phyloP scores from a whole-genome alignment of 345 rosid genomes.

The Orychophragmus violaceus region DNA sequence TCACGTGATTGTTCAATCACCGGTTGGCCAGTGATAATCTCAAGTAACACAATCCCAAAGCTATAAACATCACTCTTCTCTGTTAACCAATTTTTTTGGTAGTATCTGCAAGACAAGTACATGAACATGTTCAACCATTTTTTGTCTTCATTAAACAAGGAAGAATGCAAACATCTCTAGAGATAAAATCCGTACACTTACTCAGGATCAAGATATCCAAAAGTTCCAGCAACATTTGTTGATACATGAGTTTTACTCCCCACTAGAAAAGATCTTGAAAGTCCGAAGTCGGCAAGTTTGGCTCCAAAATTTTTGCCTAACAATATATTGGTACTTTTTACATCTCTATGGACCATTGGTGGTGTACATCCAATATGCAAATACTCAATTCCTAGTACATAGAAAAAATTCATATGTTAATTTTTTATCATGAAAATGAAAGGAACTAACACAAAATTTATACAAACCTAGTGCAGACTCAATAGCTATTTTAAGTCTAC shows the following conservation, averaged over 20 bases:
- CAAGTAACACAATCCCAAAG: constrained; percentile 39
- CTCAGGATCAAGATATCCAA: constrained; percentile 52
- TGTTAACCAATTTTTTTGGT: constrained; percentile 20
- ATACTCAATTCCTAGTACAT: constrained; percentile 31
- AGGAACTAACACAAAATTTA: not conserved
- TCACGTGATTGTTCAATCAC: constrained; percentile 10
- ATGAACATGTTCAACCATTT: not conserved
- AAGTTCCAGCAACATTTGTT: constrained; percentile 21
- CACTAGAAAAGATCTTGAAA: constrained; percentile 28
- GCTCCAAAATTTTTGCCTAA: constrained; percentile 31
- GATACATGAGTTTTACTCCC: constrained; percentile 27
- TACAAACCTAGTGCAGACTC: not conserved
- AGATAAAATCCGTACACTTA: not conserved
- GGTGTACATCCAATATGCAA: constrained; percentile 46
- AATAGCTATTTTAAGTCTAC: not conserved
- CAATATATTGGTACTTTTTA: constrained; percentile 42
- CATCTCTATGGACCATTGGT: constrained; percentile 42
- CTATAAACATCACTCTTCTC: constrained; percentile 49
- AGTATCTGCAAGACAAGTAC: constrained; percentile 24
- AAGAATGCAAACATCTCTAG: not conserved
- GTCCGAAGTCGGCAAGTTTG: constrained; percentile 44
- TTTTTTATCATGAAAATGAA: not conserved
- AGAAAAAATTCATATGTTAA: not conserved
- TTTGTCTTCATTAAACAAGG: not conserved
- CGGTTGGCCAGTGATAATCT: constrained; percentile 34